Conservation (phyloP, 2,329 filamentous ascomycete genomes). For the Claviceps paspali region DNA sequence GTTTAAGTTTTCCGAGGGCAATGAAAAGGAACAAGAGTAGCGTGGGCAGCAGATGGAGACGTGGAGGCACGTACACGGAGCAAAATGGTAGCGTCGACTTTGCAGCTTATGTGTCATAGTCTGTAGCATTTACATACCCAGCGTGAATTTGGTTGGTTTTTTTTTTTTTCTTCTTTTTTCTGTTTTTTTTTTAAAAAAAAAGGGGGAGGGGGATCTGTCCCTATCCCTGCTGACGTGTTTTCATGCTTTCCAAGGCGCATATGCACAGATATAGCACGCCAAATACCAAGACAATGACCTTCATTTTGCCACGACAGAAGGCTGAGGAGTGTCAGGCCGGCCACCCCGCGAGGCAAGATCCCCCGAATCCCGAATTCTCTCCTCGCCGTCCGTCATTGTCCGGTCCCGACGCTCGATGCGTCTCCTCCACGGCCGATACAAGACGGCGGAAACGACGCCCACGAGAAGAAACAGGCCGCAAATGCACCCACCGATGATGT, state of each 20-base stretch:
- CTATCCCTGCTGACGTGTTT: not conserved
- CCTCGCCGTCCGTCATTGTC: not conserved
- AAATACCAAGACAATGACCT: too few species aligned
- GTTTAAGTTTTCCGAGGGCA: not conserved
- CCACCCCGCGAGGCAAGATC: not conserved
- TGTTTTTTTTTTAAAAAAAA: too few species aligned
- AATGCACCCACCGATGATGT: slow-evolving; percentile 73
- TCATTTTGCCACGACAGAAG: not conserved
- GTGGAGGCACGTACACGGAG: not conserved
- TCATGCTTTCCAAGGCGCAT: not conserved
- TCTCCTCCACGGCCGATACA: slow-evolving; percentile 67
- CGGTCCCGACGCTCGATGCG: slow-evolving; percentile 20
- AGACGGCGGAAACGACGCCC: slow-evolving; percentile 54
- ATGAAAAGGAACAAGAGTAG: not conserved
- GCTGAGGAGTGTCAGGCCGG: not conserved
- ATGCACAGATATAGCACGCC: too few species aligned
- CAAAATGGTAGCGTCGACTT: not conserved
- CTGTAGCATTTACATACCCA: not conserved
- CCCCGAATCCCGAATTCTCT: not conserved
- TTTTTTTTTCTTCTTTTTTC: too few species aligned
- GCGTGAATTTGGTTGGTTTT: not conserved
- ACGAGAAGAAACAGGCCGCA: slow-evolving; percentile 73
- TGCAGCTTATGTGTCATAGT: not conserved
- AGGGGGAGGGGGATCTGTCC: too few species aligned
- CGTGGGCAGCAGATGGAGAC: not conserved